Conservation (phyloP, 352 stramenopile species). For the Globisporangium uncinulatum region DNA sequence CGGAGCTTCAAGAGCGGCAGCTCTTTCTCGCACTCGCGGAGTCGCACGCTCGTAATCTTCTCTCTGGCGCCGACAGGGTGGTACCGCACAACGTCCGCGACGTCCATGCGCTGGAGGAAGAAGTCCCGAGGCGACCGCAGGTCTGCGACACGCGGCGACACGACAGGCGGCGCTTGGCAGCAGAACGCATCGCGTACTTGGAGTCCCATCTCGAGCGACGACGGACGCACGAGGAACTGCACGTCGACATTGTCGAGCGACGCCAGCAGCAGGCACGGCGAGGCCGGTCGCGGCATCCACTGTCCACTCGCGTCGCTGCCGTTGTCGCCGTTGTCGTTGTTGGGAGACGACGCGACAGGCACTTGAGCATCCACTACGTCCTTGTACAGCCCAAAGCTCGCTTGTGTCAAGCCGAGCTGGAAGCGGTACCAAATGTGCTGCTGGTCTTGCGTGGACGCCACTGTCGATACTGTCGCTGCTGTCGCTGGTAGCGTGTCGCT, state of each 20-base stretch:
- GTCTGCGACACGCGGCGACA: not conserved
- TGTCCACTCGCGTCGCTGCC: not conserved
- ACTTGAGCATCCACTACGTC: slow-evolving; percentile 22
- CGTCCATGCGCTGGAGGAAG: slow-evolving; percentile 73
- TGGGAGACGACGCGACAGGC: not conserved
- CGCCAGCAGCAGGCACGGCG: slow-evolving; percentile 15
- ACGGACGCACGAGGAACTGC: slow-evolving; percentile 61
- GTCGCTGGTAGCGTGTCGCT: not conserved
- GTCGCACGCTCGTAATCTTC: slow-evolving; percentile 69
- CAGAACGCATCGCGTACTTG: slow-evolving; percentile 71
- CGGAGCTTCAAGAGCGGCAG: slow-evolving; percentile 65
- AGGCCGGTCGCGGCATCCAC: slow-evolving; percentile 1
- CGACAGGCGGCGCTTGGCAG: slow-evolving; percentile 18
- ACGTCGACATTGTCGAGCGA: slow-evolving; percentile 64
- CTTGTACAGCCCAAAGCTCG: slow-evolving; percentile 44
- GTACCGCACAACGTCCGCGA: slow-evolving; percentile 60
- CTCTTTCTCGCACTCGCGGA: slow-evolving; percentile 62
- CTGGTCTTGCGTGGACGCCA: slow-evolving; percentile 20
- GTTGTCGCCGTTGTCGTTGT: not conserved
- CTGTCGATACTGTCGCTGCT: not conserved
- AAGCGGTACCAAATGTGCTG: slow-evolving; percentile 82
- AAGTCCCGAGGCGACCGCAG: slow-evolving; percentile 24
- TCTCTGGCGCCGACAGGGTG: slow-evolving; percentile 46
- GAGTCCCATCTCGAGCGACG: slow-evolving; percentile 60
- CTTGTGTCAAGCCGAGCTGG: slow-evolving; percentile 49